Conservation (phyloP, 305 asterid genomes). For the Fraxinus sp. region DNA sequence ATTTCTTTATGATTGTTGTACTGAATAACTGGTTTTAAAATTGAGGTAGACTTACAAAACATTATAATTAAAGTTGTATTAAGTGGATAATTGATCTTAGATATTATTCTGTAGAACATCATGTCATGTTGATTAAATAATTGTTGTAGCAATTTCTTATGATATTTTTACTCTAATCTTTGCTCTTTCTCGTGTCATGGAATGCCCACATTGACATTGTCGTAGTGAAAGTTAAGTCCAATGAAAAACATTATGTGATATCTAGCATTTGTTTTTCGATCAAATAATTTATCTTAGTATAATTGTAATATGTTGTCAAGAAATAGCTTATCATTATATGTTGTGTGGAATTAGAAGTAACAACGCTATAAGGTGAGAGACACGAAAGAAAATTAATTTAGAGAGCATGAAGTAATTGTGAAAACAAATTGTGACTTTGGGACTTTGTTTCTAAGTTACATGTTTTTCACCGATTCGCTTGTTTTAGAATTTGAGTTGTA, state of each 20-base stretch:
- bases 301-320: too few relatives aligned
- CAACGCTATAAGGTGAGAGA: neutral
- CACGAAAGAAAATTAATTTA: neutral
- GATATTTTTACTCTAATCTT: neutral
- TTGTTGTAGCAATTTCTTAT: neutral
- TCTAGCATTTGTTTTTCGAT: neutral
- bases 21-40: conserved; percentile 3
- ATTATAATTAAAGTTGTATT: neutral
- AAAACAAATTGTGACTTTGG: neutral
- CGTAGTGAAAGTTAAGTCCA: neutral
- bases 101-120: neutral
- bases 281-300: neutral
- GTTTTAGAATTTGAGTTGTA: neutral
- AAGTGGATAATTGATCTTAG: neutral
- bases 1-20: neutral
- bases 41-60: neutral
- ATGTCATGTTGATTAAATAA: neutral
- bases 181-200: neutral
- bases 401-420: neutral
- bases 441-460: neutral
- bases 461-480: neutral
- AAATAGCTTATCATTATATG: too few relatives aligned
- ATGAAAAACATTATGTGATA: neutral
- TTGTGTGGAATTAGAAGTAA: too few relatives aligned
- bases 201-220: neutral